Evolutionary conservation across 1,284 basidiomycete genomes (phyloP).

Genomic region (Puccinia sorghi): DNA sequence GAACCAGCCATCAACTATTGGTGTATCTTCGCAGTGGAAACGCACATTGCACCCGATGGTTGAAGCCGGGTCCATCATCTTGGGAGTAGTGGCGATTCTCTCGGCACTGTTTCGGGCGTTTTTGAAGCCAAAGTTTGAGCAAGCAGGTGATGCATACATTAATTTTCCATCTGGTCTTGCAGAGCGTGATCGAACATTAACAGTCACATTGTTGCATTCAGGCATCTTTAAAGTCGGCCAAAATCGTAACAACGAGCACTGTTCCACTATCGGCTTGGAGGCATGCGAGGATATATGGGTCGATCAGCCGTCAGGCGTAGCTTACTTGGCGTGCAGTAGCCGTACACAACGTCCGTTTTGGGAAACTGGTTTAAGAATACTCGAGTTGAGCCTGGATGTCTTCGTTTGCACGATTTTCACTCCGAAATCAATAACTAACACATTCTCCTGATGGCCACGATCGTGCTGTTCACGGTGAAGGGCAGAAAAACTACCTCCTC

Average conservation of each 20-base stretch:
- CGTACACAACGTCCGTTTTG: slow-evolving; percentile 17
- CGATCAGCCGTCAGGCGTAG: slow-evolving; percentile 21
- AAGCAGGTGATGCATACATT: slow-evolving; percentile 24
- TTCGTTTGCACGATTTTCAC: background rate
- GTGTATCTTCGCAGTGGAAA: background rate
- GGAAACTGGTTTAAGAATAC: slow-evolving; percentile 7
- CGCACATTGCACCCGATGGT: slow-evolving; percentile 14
- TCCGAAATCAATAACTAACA: background rate
- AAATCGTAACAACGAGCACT: slow-evolving; percentile 42
- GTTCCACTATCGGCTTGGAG: slow-evolving; percentile 33
- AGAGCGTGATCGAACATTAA: background rate
- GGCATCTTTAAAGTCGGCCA: slow-evolving; percentile 23
- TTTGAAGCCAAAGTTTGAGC: slow-evolving; percentile 32
- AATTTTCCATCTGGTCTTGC: background rate
- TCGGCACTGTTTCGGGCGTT: slow-evolving; percentile 36
- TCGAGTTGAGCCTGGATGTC: slow-evolving; percentile 21
- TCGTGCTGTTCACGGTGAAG: background rate
- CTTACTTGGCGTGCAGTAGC: slow-evolving; percentile 44
- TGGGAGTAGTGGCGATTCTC: slow-evolving; percentile 19
- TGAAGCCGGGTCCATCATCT: slow-evolving; percentile 24
- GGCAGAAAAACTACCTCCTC: slow-evolving; percentile 20
- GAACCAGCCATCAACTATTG: background rate
- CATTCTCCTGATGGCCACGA: background rate
- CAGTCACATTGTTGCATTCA: background rate
- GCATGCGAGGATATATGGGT: slow-evolving; percentile 44